Base-by-base conservation (phyloP, 305 asterid species). In the Ilex paraguariensis region DNA sequence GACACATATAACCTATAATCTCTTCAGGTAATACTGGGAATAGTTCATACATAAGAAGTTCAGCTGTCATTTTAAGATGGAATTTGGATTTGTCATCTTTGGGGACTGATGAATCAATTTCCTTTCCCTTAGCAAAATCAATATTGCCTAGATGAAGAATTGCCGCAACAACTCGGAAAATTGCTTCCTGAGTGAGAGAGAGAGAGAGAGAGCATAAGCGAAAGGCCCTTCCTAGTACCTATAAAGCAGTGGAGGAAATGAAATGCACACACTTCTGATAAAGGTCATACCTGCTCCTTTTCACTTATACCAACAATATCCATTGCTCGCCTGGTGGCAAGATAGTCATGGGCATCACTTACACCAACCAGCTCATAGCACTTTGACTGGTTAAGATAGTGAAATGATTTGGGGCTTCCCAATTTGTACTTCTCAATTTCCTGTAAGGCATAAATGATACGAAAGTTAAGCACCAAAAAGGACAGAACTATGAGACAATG, bases 241-340 rank as follows among this genome's bases (percentile, higher is more conserved):
- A 3, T 16, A 52, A 52, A 16, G 12, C 10, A 52, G 13, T 52
- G 5, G 8, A 31, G 21, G 17, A 21, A 50, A 61, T 36, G 17
- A 56, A 54, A 52, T 59, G 32, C 33, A 55, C 30, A 15, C 48
- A 58, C 33, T 57, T 56, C 15, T 46, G 56, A 59, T 31, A 62
- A 61, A 62, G 62, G 64, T 59, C 66, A 53, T 75, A 83, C 98
- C 95, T 92, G 98, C 66, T 93, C 97, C 21, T 75, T 54, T 81
- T 87, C 75, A 75, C 96, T 86, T 51, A 93, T 87, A 79, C 99
- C 99, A 57, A 93, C 99, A 70, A 93, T 73, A 73, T 93, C 97
- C 99, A 93, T 90, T 61, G 98, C 98, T 74, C 96, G 82, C 72
- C 95, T 86, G 48, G 98, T 92, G 60, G 96, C 95, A 51, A 90